Evolutionary conservation across 1,284 basidiomycete genomes (phyloP).

Genomic region (Singerocomus inundabilis): DNA sequence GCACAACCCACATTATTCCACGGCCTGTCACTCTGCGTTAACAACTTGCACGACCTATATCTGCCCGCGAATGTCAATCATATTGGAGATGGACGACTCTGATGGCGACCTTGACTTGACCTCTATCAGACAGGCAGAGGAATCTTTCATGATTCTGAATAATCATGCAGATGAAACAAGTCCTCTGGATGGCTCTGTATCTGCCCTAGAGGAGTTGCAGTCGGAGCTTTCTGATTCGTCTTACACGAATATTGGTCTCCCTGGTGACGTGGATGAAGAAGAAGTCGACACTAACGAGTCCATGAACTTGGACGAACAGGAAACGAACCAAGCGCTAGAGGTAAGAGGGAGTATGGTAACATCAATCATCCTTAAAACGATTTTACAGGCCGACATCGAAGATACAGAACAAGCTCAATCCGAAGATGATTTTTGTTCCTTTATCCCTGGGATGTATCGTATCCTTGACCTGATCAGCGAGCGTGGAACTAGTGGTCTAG

Average conservation of each 20-base stretch:
- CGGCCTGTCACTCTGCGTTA: neutral
- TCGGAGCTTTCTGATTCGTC: conserved; percentile 24
- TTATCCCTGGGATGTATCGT: conserved; percentile 46
- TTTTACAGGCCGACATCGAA: conserved; percentile 17
- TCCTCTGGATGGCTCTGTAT: neutral
- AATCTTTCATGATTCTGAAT: conserved; percentile 13
- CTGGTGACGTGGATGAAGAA: conserved; percentile 14
- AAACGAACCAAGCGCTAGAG: conserved; percentile 9
- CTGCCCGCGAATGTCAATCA: conserved; percentile 13
- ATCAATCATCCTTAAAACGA: neutral
- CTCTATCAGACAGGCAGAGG: conserved; percentile 8
- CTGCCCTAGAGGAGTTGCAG: conserved; percentile 11
- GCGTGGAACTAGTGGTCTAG: conserved; percentile 48
- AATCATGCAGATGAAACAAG: conserved; percentile 2
- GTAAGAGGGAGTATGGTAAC: conserved; percentile 4
- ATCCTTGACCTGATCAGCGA: conserved; percentile 57
- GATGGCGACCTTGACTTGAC: conserved; percentile 12
- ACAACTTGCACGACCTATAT: neutral
- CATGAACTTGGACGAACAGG: conserved; percentile 15
- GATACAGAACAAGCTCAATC: conserved; percentile 2
- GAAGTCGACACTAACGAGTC: conserved; percentile 19
- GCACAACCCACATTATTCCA: neutral
- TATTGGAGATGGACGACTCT: conserved; percentile 14
- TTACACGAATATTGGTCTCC: conserved; percentile 19
- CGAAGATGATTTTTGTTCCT: conserved; percentile 30